A percentile compares a stretch with the other conserved stretches of the same genome.
Conservation (phyloP, 1,284 basidiomycete species). For the Phellopilus nigrolimitatus region DNA sequence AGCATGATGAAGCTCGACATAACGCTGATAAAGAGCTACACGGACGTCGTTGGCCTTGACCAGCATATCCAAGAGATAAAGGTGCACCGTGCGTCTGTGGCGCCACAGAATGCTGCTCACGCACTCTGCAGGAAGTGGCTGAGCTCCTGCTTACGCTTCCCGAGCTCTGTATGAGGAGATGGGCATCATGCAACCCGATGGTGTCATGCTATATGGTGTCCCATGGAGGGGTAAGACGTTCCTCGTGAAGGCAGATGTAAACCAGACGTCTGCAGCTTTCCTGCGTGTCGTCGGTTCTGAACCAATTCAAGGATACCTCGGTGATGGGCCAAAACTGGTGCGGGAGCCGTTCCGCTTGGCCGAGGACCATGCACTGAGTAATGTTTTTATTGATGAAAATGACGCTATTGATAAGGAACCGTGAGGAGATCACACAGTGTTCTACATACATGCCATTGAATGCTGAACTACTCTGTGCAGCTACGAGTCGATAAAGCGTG, state of each 20-base stretch:
- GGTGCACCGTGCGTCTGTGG: slow-evolving; percentile 38
- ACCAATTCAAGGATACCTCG: too few relatives aligned
- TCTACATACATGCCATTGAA: background rate
- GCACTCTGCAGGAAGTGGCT: slow-evolving; percentile 77
- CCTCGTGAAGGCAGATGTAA: slow-evolving; percentile 96
- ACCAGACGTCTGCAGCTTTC: slow-evolving; percentile 99
- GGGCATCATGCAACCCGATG: slow-evolving; percentile 98
- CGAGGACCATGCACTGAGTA: slow-evolving; percentile 96
- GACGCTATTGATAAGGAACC: slow-evolving; percentile 99
- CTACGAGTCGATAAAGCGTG: slow-evolving; percentile 96
- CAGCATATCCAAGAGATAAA: too few relatives aligned
- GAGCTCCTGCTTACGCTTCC: slow-evolving; percentile 97
- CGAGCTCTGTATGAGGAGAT: slow-evolving; percentile 99
- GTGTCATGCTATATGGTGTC: slow-evolving; percentile 98
- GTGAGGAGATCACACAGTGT: slow-evolving; percentile 37
- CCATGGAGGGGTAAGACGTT: slow-evolving; percentile 99
- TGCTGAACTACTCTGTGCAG: slow-evolving; percentile 35
- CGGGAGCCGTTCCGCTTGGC: slow-evolving; percentile 96
- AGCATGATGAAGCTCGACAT: slow-evolving; percentile 99
- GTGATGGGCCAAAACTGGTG: too few relatives aligned
- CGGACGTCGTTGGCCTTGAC: slow-evolving; percentile 96
- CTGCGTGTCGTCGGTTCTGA: too few relatives aligned
- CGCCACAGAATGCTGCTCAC: background rate
- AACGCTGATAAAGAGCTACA: slow-evolving; percentile 97
- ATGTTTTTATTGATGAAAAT: slow-evolving; percentile 99